Evolutionary conservation across 139 green algal species (phyloP).

Genomic region (Ettlia oleoabundans): DNA sequence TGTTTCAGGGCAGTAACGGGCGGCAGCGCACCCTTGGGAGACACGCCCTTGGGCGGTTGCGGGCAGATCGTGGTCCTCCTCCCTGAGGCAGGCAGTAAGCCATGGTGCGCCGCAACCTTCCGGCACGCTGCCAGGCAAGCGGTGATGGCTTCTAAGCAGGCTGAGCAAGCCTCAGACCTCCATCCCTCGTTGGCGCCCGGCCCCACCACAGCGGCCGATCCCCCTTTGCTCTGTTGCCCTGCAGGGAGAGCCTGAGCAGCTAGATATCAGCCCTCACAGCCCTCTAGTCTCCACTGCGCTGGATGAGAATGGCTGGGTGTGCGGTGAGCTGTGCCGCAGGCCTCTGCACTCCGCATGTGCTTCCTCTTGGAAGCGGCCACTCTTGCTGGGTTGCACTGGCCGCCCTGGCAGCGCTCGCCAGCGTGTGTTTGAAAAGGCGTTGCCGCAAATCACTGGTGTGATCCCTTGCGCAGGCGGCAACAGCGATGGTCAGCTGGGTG

Average conservation of each 20-base stretch:
- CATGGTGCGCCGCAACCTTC: too few relatives aligned
- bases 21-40: background rate
- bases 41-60: background rate
- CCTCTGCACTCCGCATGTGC: too few relatives aligned
- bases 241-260: constrained; percentile 41
- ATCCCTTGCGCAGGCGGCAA: constrained; percentile 54
- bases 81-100: too few relatives aligned
- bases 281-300: constrained; percentile 78
- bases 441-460: too few relatives aligned
- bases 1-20: background rate
- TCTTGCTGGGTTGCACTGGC: background rate
- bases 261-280: constrained; percentile 62
- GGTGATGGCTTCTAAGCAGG: too few relatives aligned
- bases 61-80: background rate
- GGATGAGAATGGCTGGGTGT: constrained; percentile 82
- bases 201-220: background rate
- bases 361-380: background rate
- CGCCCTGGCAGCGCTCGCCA: background rate
- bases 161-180: too few relatives aligned
- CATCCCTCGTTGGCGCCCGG: too few relatives aligned
- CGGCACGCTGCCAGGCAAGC: too few relatives aligned
- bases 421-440: too few relatives aligned
- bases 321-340: too few relatives aligned
- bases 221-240: too few relatives aligned
- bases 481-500: constrained; percentile 52